phyloP scores from a whole-genome alignment of 495 filamentous ascomycete genomes.

The Penicillium psychrofluorescens region DNA sequence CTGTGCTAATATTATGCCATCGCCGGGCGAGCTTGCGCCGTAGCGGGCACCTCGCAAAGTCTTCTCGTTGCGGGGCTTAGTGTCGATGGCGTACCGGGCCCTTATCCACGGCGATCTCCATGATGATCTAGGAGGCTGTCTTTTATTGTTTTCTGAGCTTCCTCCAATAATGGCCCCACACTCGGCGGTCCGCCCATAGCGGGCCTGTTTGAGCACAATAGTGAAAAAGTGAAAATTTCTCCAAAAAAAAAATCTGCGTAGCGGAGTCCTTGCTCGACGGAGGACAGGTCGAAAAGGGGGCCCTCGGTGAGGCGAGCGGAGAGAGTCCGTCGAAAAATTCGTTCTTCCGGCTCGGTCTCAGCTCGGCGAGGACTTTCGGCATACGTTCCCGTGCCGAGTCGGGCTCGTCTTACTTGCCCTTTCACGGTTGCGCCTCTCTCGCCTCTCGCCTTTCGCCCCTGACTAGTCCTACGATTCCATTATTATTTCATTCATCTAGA shows the following conservation, averaged over 20 bases:
- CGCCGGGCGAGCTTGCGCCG: conserved; percentile 2
- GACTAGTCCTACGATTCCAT: too few species aligned
- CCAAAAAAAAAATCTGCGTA: conserved; percentile 16
- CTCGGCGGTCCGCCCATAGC: conserved; percentile 1
- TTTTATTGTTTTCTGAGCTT: not conserved
- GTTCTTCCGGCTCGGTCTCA: too few species aligned
- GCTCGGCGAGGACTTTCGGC: not conserved
- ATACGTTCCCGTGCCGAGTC: conserved; percentile 14
- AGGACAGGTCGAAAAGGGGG: conserved; percentile 6
- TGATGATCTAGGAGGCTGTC: conserved; percentile 14
- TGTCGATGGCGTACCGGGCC: conserved; percentile 3
- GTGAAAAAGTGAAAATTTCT: conserved; percentile 3
- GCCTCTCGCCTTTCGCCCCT: too few species aligned
- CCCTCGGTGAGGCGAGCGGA: conserved; percentile 7
- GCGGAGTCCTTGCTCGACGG: not conserved
- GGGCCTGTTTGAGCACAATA: not conserved
- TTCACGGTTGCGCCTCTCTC: too few species aligned
- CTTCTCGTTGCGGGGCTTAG: conserved; percentile 14
- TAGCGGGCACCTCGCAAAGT: not conserved
- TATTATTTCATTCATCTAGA: too few species aligned
- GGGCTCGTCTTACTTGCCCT: not conserved
- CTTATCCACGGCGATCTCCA: conserved; percentile 2
- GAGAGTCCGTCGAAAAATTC: not conserved
- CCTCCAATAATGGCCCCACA: too few species aligned
- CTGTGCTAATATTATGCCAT: conserved; percentile 7